Evolutionary conservation across 108 stramenopile species (phyloP), one percentile per base, ranked within the genome.

Genomic region (Skeletonema potamos): DNA sequence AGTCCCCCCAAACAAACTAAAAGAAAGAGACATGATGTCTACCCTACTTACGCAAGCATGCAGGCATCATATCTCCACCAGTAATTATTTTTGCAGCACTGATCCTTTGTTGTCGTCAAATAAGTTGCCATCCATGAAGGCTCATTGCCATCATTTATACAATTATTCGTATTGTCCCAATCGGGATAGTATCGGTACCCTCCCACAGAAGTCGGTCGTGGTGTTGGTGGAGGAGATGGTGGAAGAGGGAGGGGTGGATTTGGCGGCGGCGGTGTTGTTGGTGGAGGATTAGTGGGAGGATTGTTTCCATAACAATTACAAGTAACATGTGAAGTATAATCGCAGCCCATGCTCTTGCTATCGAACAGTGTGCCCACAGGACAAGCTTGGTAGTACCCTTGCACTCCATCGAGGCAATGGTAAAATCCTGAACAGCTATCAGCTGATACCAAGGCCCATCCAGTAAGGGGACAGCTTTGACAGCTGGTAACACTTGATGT

Each of bases 151-250:
- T 68, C 67, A 41, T 68, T 56, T 4, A 29, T 0, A 27, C 67
- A 68, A 0, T 33, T 34, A 22, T 68, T 33, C 11, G 55, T 15
- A 2, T 2, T 41, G 22, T 22, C 32, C 67, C 67, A 68, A 34
- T 68, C 67, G 0, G 67, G 67, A 57, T 68, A 68, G 34, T 34
- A 68, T n/a, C 3, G 29, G 12, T n/a, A 7, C 10, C 44, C 41
- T 22, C 62, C 33, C 1, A 10, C 20, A 54, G 3, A 3, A 1
- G 44, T 66, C 13, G 44, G 43, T 8, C 15, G 6, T 6, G 20
- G 37, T 64, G 22, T 46, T 24, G 30, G 62, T 34, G 28, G 30
- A 33, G 62, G 29, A 12, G n/a, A n/a, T n/a, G n/a, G n/a, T n/a
- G n/a, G n/a, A n/a, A n/a, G n/a, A n/a, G n/a, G n/a, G n/a, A n/a